phyloP scores from a whole-genome alignment of 225 moss, liverwort and hornwort genomes.

The Anthoceros angustus region DNA sequence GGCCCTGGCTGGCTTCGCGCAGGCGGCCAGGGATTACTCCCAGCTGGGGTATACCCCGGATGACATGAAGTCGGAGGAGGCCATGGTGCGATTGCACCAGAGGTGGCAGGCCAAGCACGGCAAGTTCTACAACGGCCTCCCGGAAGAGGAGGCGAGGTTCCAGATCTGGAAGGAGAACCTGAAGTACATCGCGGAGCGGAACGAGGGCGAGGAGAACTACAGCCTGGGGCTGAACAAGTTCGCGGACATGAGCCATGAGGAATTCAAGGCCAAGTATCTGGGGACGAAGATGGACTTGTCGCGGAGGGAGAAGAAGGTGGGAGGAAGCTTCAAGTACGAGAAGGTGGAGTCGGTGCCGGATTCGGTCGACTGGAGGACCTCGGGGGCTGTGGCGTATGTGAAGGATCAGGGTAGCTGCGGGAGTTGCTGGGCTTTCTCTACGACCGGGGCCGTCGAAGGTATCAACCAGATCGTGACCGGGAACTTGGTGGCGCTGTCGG shows the following conservation, averaged over 20 bases:
- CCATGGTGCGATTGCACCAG: slow-evolving; percentile 33
- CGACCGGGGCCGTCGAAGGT: neutral
- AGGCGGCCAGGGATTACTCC: slow-evolving; percentile 17
- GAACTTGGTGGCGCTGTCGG: neutral
- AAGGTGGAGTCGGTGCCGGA: slow-evolving; percentile 10
- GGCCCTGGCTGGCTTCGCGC: neutral
- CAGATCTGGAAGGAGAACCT: slow-evolving; percentile 70
- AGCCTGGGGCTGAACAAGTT: slow-evolving; percentile 27
- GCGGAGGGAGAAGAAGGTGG: slow-evolving; percentile 6
- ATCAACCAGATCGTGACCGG: slow-evolving; percentile 3
- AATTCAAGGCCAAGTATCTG: slow-evolving; percentile 21
- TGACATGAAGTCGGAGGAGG: slow-evolving; percentile 26
- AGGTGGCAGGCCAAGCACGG: slow-evolving; percentile 44
- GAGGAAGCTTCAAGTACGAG: slow-evolving; percentile 17
- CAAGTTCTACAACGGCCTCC: slow-evolving; percentile 28
- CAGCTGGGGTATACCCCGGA: slow-evolving; percentile 23
- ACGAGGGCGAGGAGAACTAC: slow-evolving; percentile 18
- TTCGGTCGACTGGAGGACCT: slow-evolving; percentile 21
- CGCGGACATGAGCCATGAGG: slow-evolving; percentile 30
- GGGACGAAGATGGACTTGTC: slow-evolving; percentile 12
- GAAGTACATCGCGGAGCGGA: slow-evolving; percentile 52
- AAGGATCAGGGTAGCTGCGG: slow-evolving; percentile 33
- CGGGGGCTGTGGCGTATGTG: slow-evolving; percentile 16
- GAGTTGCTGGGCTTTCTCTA: slow-evolving; percentile 5
- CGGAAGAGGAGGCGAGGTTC: slow-evolving; percentile 45